Conservation (phyloP, 2,329 filamentous ascomycete genomes). For the Penicillium italicum region DNA sequence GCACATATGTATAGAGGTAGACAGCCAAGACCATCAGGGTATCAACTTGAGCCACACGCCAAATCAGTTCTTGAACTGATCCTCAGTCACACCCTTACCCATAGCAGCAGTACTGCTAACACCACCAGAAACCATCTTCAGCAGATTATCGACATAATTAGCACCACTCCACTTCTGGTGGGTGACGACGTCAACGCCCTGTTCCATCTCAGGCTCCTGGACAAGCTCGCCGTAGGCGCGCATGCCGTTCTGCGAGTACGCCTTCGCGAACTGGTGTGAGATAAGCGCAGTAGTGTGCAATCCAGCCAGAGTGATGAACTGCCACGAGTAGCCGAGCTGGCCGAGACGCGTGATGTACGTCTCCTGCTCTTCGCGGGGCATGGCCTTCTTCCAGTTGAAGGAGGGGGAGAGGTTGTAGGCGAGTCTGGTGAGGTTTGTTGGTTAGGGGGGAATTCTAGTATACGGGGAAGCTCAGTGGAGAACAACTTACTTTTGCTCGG, state of each 20-base stretch:
- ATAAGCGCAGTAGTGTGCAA: slow-evolving; percentile 94
- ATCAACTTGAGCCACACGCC: slow-evolving; percentile 3
- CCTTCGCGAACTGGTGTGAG: slow-evolving; percentile 79
- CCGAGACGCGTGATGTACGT: slow-evolving; percentile 93
- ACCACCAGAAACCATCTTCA: slow-evolving; percentile 96
- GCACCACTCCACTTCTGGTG: slow-evolving; percentile 99
- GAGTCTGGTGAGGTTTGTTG: slow-evolving; percentile 55
- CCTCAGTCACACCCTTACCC: slow-evolving; percentile 96
- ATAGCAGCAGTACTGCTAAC: slow-evolving; percentile 90
- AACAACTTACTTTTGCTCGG: slow-evolving; percentile 82
- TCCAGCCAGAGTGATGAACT: slow-evolving; percentile 98
- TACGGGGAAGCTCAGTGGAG: not conserved
- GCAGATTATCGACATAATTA: slow-evolving; percentile 86
- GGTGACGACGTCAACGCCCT: slow-evolving; percentile 87
- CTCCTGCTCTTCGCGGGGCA: slow-evolving; percentile 87
- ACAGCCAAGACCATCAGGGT: slow-evolving; percentile 4
- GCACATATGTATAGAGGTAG: slow-evolving; percentile 10
- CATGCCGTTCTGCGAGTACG: slow-evolving; percentile 82
- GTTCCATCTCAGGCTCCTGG: slow-evolving; percentile 94
- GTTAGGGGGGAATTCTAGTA: slow-evolving; percentile 4
- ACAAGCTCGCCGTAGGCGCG: slow-evolving; percentile 94
- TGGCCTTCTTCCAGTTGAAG: slow-evolving; percentile 99
- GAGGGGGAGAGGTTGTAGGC: slow-evolving; percentile 97
- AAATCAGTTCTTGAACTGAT: slow-evolving; percentile 70
- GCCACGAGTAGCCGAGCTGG: slow-evolving; percentile 93